Base-by-base conservation (phyloP, 2,329 filamentous ascomycete genomes). In the Xylaria sp. region DNA sequence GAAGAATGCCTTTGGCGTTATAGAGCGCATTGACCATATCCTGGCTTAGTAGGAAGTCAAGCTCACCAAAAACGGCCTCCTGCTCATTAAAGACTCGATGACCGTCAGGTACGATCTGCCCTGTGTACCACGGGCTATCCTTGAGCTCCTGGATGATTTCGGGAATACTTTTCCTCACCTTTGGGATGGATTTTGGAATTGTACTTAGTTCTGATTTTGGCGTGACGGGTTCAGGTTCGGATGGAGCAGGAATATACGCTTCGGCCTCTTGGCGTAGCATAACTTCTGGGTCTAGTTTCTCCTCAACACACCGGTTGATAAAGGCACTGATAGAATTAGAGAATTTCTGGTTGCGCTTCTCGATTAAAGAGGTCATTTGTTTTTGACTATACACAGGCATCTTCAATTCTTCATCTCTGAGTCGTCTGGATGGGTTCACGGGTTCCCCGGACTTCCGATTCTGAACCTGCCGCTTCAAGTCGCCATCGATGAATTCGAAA, bases 351-450 rank as follows among this genome's bases (percentile, higher is more conserved):
- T 97, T 97, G 54, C 96, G 86, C 80, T 95, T 96, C 79, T 95
- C 93, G 72, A 99, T 97, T 71, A 97, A 78, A 59, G 85, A 87
- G 76, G 92, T 89, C 91, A 98, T 93, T 79, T 97, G 93, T 78
- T 94, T 94, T 79, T 97, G 94, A 69, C 93, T 93, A 81, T 89
- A 97, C 9, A 97, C 92, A 0, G 95, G 96, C 89, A 97, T 93
- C 79, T 92, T 96, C 71, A 98, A 77, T 67, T 93, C 89, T 74
- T 97, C 94, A 22, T 94, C 87, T 65, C 88, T 86, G 69, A 94
- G 82, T 74, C 87, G 92, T 64, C 89, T 86, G 13, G 84, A 88
- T 0, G 91, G 86, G 61, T 89, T 91, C 0, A 85, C 88, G 0
- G 90, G 85, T 77, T 94, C 89, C 0, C 92, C 92, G 0, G 91